Conservation (phyloP, 495 filamentous ascomycete genomes). For the Penicillium salamii region DNA sequence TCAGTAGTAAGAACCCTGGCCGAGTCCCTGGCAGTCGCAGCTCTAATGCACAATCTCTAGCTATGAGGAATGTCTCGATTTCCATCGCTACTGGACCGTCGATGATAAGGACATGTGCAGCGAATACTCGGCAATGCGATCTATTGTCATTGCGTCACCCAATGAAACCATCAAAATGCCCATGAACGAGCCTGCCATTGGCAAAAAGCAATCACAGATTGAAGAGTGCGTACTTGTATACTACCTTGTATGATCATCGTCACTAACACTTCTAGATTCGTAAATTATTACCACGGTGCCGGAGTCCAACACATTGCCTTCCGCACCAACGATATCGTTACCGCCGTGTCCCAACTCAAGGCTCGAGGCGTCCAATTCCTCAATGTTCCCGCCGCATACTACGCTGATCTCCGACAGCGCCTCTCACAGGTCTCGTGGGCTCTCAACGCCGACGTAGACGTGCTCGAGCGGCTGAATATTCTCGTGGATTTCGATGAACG, state of each 20-base stretch:
- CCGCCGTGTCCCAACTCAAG: slow-evolving; percentile 59
- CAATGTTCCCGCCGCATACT: slow-evolving; percentile 68
- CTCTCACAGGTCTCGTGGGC: slow-evolving; percentile 42
- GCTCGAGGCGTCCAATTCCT: slow-evolving; percentile 78
- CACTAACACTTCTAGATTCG: slow-evolving; percentile 34
- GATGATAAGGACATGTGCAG: slow-evolving; percentile 77
- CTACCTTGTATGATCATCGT: no score
- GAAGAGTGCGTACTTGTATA: slow-evolving; percentile 56
- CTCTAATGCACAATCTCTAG: slow-evolving; percentile 19
- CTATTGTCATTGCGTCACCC: slow-evolving; percentile 71
- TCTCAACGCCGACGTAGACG: slow-evolving; percentile 65
- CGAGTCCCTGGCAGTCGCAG: background rate
- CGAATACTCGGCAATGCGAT: slow-evolving; percentile 75
- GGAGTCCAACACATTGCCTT: slow-evolving; percentile 86
- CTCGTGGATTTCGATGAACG: slow-evolving; percentile 81
- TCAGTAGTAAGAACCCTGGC: slow-evolving; percentile 50
- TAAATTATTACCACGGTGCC: slow-evolving; percentile 71
- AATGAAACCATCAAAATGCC: slow-evolving; percentile 82
- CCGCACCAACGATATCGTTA: slow-evolving; percentile 67
- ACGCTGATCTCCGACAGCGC: slow-evolving; percentile 59
- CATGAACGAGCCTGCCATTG: slow-evolving; percentile 81
- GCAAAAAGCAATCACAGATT: slow-evolving; percentile 75
- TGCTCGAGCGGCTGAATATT: slow-evolving; percentile 66
- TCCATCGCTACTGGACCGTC: slow-evolving; percentile 86
- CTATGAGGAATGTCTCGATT: slow-evolving; percentile 73